phyloP scores from a whole-genome alignment of 306 rosid genomes.

The Luffa aegyptiaca region DNA sequence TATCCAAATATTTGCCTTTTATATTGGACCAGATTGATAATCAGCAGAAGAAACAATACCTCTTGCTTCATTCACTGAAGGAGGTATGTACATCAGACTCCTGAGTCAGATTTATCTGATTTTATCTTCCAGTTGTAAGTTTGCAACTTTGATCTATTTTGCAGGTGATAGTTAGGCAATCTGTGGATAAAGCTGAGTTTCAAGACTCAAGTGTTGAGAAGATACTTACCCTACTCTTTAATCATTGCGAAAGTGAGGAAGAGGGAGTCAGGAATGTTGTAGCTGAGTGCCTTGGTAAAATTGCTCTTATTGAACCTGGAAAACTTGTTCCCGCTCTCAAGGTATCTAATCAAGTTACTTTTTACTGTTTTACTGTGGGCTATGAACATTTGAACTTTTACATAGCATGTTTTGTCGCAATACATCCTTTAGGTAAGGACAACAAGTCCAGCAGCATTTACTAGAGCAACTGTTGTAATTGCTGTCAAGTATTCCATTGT shows the following conservation, averaged over 20 bases:
- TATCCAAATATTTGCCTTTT: slow-evolving; percentile 91
- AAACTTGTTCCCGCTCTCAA: slow-evolving; percentile 97
- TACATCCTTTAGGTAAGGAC: slow-evolving; percentile 56
- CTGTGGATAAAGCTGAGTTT: slow-evolving; percentile 91
- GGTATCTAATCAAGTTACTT: slow-evolving; percentile 33
- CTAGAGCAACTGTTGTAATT: slow-evolving; percentile 95
- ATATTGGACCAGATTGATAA: slow-evolving; percentile 97
- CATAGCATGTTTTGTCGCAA: background rate
- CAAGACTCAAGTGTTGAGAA: slow-evolving; percentile 95
- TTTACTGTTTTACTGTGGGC: background rate
- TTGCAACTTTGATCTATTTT: slow-evolving; percentile 14
- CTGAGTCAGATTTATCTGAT: background rate
- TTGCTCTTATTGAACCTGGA: slow-evolving; percentile 93
- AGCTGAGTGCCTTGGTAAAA: slow-evolving; percentile 94
- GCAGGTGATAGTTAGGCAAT: slow-evolving; percentile 93
- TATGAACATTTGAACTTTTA: slow-evolving; percentile 7
- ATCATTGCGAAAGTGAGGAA: slow-evolving; percentile 97
- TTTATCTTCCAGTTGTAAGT: slow-evolving; percentile 1
- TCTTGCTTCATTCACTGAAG: slow-evolving; percentile 92
- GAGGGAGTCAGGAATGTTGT: slow-evolving; percentile 99
- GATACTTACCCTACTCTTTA: slow-evolving; percentile 85
- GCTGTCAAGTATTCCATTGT: slow-evolving; percentile 97
- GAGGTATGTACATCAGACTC: slow-evolving; percentile 52
- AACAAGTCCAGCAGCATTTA: slow-evolving; percentile 86
- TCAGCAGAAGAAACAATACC: slow-evolving; percentile 99